Evolutionary conservation across 495 filamentous ascomycete genomes (phyloP).

Genomic region (Penicillium simplicissimum): DNA sequence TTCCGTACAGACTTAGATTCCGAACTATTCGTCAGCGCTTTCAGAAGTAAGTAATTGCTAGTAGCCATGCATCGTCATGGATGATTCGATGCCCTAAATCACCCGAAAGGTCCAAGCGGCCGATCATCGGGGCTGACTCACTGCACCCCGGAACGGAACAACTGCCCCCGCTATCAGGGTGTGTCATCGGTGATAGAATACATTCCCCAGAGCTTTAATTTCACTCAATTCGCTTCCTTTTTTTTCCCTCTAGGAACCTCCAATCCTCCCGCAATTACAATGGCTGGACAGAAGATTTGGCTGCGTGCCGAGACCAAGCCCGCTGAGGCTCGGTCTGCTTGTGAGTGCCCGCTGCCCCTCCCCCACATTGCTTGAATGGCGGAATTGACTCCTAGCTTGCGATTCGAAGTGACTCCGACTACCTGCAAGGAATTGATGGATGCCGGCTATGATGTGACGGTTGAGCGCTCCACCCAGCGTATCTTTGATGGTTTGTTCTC

Average conservation of each 20-base stretch:
- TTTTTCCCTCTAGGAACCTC: slow-evolving; percentile 11
- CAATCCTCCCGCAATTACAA: slow-evolving; percentile 23
- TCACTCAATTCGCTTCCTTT: slow-evolving; percentile 1
- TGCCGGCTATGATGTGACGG: slow-evolving; percentile 79
- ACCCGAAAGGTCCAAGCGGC: slow-evolving; percentile 1
- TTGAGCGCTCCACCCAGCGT: slow-evolving; percentile 76
- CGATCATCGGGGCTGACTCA: slow-evolving; percentile 38
- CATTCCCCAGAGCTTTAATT: slow-evolving; percentile 5
- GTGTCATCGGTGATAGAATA: slow-evolving; percentile 30
- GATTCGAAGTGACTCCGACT: slow-evolving; percentile 56
- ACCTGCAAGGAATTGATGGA: slow-evolving; percentile 78
- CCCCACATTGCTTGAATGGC: slow-evolving; percentile 8
- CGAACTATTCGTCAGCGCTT: not conserved
- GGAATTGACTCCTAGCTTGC: slow-evolving; percentile 16
- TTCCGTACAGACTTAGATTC: not conserved
- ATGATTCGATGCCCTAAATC: not conserved
- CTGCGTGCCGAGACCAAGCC: slow-evolving; percentile 53
- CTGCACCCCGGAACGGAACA: slow-evolving; percentile 38
- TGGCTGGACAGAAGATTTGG: slow-evolving; percentile 51
- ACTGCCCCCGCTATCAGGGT: slow-evolving; percentile 38
- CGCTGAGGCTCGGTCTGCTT: slow-evolving; percentile 49
- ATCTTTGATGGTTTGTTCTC: slow-evolving; percentile 72
- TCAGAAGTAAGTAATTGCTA: not conserved
- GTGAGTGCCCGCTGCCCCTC: slow-evolving; percentile 32
- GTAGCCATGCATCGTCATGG: not conserved